Conservation (phyloP, 176 grass and related monocot species). For the Aegilops bicornis region DNA sequence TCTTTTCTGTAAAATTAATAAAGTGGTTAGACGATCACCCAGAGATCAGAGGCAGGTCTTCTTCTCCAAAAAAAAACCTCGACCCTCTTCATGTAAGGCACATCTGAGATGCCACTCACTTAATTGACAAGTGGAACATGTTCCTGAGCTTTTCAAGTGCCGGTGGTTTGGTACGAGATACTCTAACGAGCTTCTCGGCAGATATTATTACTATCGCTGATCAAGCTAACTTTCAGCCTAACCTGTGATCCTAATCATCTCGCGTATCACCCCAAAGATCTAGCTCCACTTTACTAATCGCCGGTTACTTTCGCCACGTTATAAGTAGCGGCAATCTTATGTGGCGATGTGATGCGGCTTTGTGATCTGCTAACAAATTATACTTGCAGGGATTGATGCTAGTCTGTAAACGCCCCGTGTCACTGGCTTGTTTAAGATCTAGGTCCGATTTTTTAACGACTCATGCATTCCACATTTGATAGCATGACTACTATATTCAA, state of each 20-base stretch:
- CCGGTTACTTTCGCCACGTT: background rate
- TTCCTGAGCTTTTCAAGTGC: background rate
- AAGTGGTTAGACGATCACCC: no score
- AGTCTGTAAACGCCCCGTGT: background rate
- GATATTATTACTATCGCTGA: background rate
- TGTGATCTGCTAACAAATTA: background rate
- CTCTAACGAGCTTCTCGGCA: background rate
- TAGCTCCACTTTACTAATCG: background rate
- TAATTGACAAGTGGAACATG: no score
- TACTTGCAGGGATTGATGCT: background rate
- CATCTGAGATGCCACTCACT: no score
- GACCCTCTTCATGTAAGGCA: no score
- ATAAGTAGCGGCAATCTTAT: background rate
- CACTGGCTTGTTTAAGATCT: background rate
- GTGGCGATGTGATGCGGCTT: background rate
- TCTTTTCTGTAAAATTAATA: no score
- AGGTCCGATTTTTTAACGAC: background rate
- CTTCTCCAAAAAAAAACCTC: no score
- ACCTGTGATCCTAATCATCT: slow-evolving; percentile 25
- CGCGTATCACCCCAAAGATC: background rate
- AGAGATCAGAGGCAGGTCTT: no score
- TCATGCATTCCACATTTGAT: background rate
- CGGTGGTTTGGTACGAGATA: background rate
- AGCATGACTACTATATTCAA: background rate
- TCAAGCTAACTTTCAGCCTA: slow-evolving; percentile 13